phyloP scores from a whole-genome alignment of 495 filamentous ascomycete species.

The Aspergillus ellipticus region DNA sequence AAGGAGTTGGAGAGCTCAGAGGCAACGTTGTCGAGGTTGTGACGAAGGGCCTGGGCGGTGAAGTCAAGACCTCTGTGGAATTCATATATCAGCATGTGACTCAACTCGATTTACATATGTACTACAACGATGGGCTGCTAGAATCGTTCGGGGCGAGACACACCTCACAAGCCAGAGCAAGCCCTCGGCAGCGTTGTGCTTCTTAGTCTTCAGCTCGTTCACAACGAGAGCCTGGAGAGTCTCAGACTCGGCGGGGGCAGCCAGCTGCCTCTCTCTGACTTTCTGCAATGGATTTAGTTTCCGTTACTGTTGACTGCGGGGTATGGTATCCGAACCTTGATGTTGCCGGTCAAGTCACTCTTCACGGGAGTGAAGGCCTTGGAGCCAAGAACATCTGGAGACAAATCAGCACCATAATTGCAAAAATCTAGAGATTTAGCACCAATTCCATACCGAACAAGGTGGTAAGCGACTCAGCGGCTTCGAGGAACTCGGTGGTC shows the following conservation, averaged over 20 bases:
- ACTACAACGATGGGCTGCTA: not conserved
- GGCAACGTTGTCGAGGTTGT: constrained; percentile 60
- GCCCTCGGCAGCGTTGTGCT: constrained; percentile 82
- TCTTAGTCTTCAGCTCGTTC: constrained; percentile 83
- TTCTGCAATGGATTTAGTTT: constrained; percentile 57
- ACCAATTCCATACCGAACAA: constrained; percentile 71
- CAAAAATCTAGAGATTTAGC: not conserved
- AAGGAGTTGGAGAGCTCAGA: constrained; percentile 85
- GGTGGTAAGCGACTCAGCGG: constrained; percentile 75
- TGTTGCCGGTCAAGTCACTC: constrained; percentile 83
- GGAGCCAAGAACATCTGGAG: constrained; percentile 74
- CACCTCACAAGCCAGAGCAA: constrained; percentile 90
- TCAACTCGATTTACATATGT: not conserved
- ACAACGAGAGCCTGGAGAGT: constrained; percentile 78
- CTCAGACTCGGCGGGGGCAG: constrained; percentile 68
- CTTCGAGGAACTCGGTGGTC: constrained; percentile 88
- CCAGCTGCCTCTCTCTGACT: constrained; percentile 78
- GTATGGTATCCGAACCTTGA: constrained; percentile 61
- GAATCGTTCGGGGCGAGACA: constrained; percentile 18
- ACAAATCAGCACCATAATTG: not conserved
- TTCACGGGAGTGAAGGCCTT: constrained; percentile 84
- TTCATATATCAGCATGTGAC: not conserved
- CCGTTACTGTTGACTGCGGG: constrained; percentile 3
- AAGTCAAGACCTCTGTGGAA: constrained; percentile 78
- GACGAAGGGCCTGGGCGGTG: constrained; percentile 76